Conservation (phyloP, 2,329 filamentous ascomycete genomes). For the Gnomoniopsis sp. region DNA sequence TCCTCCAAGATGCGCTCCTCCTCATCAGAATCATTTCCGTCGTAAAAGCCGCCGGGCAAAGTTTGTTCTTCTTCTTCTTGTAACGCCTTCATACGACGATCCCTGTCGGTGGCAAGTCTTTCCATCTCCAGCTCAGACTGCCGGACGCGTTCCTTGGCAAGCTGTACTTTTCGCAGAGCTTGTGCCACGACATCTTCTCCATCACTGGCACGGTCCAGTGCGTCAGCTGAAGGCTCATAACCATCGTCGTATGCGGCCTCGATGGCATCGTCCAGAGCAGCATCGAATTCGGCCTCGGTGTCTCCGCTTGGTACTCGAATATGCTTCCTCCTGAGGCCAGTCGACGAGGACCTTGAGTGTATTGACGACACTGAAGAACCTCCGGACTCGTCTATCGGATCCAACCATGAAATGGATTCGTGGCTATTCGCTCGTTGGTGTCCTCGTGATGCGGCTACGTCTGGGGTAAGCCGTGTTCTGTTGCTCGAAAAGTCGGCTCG, state of each 20-base stretch:
- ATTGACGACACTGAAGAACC: constrained; percentile 76
- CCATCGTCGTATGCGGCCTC: constrained; percentile 95
- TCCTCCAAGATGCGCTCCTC: constrained; percentile 81
- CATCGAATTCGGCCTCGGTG: constrained; percentile 89
- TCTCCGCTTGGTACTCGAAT: constrained; percentile 65
- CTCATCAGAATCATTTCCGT: constrained; percentile 63
- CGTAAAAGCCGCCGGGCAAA: constrained; percentile 55
- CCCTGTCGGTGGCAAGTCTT: constrained; percentile 57
- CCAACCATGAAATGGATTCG: constrained; percentile 87
- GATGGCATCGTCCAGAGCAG: constrained; percentile 89
- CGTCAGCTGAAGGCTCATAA: constrained; percentile 63
- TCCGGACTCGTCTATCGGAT: constrained; percentile 88
- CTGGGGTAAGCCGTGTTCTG: constrained; percentile 23
- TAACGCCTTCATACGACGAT: constrained; percentile 42
- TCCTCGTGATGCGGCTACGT: constrained; percentile 23
- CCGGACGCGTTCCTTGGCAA: constrained; percentile 72
- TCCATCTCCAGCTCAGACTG: constrained; percentile 71
- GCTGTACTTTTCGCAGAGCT: constrained; percentile 64
- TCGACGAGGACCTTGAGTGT: constrained; percentile 73
- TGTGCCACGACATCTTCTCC: constrained; percentile 46
- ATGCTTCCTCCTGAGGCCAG: constrained; percentile 65
- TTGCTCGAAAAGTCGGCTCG: constrained; percentile 34
- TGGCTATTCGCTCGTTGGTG: constrained; percentile 63
- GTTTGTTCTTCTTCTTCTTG: constrained; percentile 38
- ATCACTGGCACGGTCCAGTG: constrained; percentile 20